Evolutionary conservation across 495 filamentous ascomycete genomes (phyloP).

Genomic region (Penicillium diatomitis): DNA sequence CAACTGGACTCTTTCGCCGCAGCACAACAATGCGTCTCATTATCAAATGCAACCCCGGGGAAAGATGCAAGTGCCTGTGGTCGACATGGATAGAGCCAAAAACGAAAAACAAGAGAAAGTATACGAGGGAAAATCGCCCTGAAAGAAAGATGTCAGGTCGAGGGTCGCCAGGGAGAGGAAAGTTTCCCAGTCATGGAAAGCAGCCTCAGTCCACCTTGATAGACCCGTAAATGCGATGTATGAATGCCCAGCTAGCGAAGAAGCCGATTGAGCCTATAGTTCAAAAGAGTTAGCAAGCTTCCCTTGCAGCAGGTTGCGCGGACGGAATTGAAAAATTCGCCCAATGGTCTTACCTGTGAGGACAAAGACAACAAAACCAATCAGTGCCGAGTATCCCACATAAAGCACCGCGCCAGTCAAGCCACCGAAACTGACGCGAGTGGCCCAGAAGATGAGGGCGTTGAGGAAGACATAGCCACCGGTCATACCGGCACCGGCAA

Average conservation of each 20-base stretch:
- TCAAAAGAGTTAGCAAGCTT: slow-evolving; percentile 9
- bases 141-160: too few species aligned
- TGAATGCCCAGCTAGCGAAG: slow-evolving; percentile 88
- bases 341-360: slow-evolving; percentile 57
- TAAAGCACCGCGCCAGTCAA: slow-evolving; percentile 83
- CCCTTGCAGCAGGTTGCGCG: slow-evolving; percentile 2
- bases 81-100: too few species aligned
- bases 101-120: too few species aligned
- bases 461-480: slow-evolving; percentile 86
- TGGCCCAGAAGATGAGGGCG: slow-evolving; percentile 79
- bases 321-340: not conserved
- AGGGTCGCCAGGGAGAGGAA: not conserved
- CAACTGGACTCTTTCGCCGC: too few species aligned
- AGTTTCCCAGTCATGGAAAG: not conserved
- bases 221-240: slow-evolving; percentile 84
- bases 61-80: too few species aligned
- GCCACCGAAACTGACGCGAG: slow-evolving; percentile 73
- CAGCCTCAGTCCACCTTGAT: slow-evolving; percentile 77
- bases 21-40: too few species aligned
- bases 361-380: slow-evolving; percentile 87
- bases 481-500: slow-evolving; percentile 77
- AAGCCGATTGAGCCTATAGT: slow-evolving; percentile 80
- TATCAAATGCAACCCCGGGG: too few species aligned
- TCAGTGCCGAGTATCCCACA: slow-evolving; percentile 81
- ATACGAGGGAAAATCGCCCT: too few species aligned